phyloP scores from a whole-genome alignment of 164 flowering plant species.

The Platanus orientalis region DNA sequence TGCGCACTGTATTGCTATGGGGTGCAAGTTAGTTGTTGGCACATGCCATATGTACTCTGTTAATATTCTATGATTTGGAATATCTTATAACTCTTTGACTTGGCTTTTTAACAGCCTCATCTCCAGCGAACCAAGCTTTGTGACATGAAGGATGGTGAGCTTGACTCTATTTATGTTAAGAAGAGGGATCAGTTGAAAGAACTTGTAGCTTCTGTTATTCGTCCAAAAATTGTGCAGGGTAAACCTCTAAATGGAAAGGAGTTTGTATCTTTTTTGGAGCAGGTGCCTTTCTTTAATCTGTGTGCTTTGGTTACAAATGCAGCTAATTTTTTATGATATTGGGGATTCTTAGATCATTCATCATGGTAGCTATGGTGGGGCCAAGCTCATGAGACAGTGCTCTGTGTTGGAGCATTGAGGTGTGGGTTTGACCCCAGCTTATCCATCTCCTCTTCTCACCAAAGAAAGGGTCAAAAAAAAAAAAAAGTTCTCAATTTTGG shows the following conservation, averaged over 20 bases:
- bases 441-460: not conserved
- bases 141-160: slow-evolving; percentile 89
- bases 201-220: slow-evolving; percentile 66
- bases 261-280: slow-evolving; percentile 83
- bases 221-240: slow-evolving; percentile 96
- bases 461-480: too few relatives aligned
- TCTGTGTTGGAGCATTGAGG: not conserved
- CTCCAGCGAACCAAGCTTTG: slow-evolving; percentile 96
- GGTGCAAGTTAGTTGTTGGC: not conserved
- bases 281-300: slow-evolving; percentile 42
- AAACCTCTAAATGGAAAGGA: slow-evolving; percentile 83
- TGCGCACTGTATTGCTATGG: too few relatives aligned
- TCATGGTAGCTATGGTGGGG: not conserved
- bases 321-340: not conserved
- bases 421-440: not conserved
- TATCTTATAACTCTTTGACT: slow-evolving; percentile 8
- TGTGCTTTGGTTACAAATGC: not conserved
- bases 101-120: slow-evolving; percentile 74
- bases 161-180: slow-evolving; percentile 73
- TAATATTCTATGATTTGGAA: not conserved
- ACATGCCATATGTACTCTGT: not conserved
- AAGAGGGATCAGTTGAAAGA: slow-evolving; percentile 77
- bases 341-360: slow-evolving; percentile 1
- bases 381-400: not conserved
- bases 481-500: too few relatives aligned